These are phyloP conservation scores for Globisporangium paroecandrum DNA, from an alignment of 352 stramenopile genomes.

Conservation along the genomic window DNA sequence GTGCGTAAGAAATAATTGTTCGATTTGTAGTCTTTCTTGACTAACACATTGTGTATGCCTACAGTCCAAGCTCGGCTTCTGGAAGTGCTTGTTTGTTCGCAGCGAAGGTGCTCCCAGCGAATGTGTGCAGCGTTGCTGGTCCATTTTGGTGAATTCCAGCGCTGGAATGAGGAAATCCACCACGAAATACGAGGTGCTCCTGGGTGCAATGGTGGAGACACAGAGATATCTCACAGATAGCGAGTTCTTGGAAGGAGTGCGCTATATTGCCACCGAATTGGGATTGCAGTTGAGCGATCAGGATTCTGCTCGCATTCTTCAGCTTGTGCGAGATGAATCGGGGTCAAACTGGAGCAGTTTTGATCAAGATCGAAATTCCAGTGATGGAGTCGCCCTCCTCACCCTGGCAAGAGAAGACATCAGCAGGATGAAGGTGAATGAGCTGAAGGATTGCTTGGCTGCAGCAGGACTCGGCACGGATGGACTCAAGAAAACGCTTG, in stretches of 20 bases:
- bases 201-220: conserved; percentile 33
- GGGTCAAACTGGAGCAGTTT: neutral
- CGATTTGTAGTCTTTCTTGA: neutral
- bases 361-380: neutral
- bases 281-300: conserved; percentile 17
- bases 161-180: conserved; percentile 9
- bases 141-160: conserved; percentile 18
- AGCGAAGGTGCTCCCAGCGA: conserved; percentile 12
- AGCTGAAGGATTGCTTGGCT: conserved; percentile 38
- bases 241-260: conserved; percentile 38
- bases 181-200: conserved; percentile 26
- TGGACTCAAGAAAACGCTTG: conserved; percentile 51
- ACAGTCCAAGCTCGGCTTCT: conserved; percentile 51
- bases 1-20: conserved; percentile 22
- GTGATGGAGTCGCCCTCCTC: conserved; percentile 7
- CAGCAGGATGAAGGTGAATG: conserved; percentile 36
- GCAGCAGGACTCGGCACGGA: conserved; percentile 27
- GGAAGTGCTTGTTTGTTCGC: conserved; percentile 48
- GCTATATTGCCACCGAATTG: conserved; percentile 35
- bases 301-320: conserved; percentile 10
- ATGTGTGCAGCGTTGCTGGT: conserved; percentile 32
- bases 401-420: conserved; percentile 30
- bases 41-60: neutral
- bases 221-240: conserved; percentile 34
- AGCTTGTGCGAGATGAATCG: conserved; percentile 13